A percentile compares a stretch with the other conserved stretches of the same genome.
These are phyloP conservation scores for Alternaria triticimaculans DNA, from an alignment of 2,329 filamentous ascomycete genomes.

Conservation along the genomic window DNA sequence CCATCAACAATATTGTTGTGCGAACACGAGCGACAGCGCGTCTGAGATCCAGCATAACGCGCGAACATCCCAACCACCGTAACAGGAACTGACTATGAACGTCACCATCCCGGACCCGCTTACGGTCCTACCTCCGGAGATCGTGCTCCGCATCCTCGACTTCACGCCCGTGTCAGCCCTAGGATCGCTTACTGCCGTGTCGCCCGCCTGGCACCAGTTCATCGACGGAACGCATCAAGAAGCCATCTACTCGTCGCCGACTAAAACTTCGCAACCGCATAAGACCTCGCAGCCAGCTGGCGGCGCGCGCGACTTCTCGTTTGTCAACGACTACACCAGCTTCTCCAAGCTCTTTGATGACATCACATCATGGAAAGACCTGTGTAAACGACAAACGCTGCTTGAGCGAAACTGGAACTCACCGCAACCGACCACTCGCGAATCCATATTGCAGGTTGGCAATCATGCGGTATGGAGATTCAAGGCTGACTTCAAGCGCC, in stretches of 20 bases:
- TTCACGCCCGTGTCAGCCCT: slow-evolving; percentile 8
- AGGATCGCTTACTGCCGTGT: slow-evolving; percentile 3
- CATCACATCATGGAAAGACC: slow-evolving; percentile 11
- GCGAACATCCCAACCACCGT: neutral
- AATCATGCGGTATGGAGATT: slow-evolving; percentile 12
- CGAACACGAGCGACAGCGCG: neutral
- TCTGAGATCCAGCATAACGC: neutral
- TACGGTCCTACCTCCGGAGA: slow-evolving; percentile 9
- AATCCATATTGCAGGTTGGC: slow-evolving; percentile 7
- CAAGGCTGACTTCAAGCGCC: slow-evolving; percentile 12
- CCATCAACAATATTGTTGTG: slow-evolving; percentile 1
- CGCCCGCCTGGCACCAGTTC: slow-evolving; percentile 12
- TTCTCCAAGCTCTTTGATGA: slow-evolving; percentile 9
- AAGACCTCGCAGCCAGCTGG: neutral
- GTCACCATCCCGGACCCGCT: slow-evolving; percentile 3
- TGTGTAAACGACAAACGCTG: slow-evolving; percentile 6
- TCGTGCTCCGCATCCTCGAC: slow-evolving; percentile 14
- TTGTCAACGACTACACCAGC: slow-evolving; percentile 3
- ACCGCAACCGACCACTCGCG: slow-evolving; percentile 3
- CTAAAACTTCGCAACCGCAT: slow-evolving; percentile 1
- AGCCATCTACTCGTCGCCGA: slow-evolving; percentile 7
- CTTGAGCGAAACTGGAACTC: slow-evolving; percentile 3
- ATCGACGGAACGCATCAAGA: slow-evolving; percentile 10
- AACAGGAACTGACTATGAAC: neutral
- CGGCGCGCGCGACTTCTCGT: slow-evolving; percentile 3